These are phyloP conservation scores for Phytophthora idaei DNA, from an alignment of 352 stramenopile genomes.

Conservation along the genomic window DNA sequence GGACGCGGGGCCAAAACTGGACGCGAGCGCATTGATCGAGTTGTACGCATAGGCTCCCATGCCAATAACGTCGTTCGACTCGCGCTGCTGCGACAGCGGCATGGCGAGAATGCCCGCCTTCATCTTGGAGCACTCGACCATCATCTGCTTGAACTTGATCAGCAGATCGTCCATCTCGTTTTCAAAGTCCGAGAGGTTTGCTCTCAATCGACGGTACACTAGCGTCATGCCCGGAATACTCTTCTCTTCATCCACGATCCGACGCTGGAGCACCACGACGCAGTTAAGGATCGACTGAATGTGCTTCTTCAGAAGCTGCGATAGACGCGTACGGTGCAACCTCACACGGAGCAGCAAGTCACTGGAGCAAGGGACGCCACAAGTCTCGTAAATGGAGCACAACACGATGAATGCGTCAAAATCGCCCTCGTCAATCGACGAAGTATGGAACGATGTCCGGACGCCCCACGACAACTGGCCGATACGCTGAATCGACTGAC, in stretches of 20 bases:
- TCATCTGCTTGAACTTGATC: constrained; percentile 75
- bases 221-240: constrained; percentile 78
- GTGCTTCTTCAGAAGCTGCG: constrained; percentile 77
- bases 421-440: constrained; percentile 80
- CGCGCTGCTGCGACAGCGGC: constrained; percentile 71
- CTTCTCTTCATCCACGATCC: constrained; percentile 81
- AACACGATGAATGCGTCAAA: constrained; percentile 87
- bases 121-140: constrained; percentile 82
- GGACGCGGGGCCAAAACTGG: constrained; percentile 61
- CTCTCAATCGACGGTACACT: constrained; percentile 71
- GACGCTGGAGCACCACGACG: constrained; percentile 73
- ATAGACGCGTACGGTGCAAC: constrained; percentile 69
- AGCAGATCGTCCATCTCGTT: constrained; percentile 70
- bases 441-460: constrained; percentile 85
- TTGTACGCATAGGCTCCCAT: constrained; percentile 80
- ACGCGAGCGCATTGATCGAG: constrained; percentile 80
- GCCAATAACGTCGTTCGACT: constrained; percentile 71
- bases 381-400: constrained; percentile 83
- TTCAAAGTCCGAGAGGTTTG: constrained; percentile 66
- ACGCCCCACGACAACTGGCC: constrained; percentile 83
- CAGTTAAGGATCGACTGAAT: constrained; percentile 74
- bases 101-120: constrained; percentile 79
- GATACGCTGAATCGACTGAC: constrained; percentile 87
- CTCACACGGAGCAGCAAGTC: constrained; percentile 77
- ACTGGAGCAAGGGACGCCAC: constrained; percentile 63